These are phyloP conservation scores for Diaporthe sp. DNA, from an alignment of 2,329 filamentous ascomycete species.

Conservation along the genomic window DNA sequence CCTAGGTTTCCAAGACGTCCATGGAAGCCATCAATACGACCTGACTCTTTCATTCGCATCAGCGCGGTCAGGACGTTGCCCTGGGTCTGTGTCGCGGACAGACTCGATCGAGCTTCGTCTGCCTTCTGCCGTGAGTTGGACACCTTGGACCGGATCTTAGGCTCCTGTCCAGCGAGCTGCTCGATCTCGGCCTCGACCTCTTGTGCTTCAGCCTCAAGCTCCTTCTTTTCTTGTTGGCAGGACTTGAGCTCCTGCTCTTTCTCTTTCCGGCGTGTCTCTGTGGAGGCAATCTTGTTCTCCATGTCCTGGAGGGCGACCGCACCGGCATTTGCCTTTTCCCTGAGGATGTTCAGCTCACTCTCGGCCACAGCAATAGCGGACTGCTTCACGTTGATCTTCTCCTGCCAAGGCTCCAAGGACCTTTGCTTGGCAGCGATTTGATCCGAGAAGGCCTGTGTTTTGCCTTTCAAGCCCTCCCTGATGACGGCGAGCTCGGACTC, in stretches of 20 bases:
- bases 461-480: constrained; percentile 89
- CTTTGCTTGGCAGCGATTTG: constrained; percentile 94
- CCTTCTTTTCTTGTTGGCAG: constrained; percentile 79
- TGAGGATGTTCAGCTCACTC: constrained; percentile 92
- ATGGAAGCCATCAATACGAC: constrained; percentile 96
- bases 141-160: constrained; percentile 84
- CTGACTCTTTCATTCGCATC: constrained; percentile 95
- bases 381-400: constrained; percentile 96
- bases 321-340: constrained; percentile 90
- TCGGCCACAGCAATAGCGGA: constrained; percentile 94
- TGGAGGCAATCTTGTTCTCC: constrained; percentile 80
- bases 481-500: constrained; percentile 88
- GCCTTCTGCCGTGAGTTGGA: constrained; percentile 94
- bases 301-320: constrained; percentile 87
- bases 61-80: constrained; percentile 92
- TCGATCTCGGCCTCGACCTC: constrained; percentile 80
- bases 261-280: constrained; percentile 77
- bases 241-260: constrained; percentile 83
- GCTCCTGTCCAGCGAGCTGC: constrained; percentile 81
- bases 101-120: constrained; percentile 91
- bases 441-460: constrained; percentile 94
- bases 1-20: constrained; percentile 94
- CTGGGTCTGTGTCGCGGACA: constrained; percentile 91
- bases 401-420: constrained; percentile 94
- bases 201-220: constrained; percentile 80